phyloP scores from a whole-genome alignment of 257 asterid genomes.

The Solanum clarkiae region DNA sequence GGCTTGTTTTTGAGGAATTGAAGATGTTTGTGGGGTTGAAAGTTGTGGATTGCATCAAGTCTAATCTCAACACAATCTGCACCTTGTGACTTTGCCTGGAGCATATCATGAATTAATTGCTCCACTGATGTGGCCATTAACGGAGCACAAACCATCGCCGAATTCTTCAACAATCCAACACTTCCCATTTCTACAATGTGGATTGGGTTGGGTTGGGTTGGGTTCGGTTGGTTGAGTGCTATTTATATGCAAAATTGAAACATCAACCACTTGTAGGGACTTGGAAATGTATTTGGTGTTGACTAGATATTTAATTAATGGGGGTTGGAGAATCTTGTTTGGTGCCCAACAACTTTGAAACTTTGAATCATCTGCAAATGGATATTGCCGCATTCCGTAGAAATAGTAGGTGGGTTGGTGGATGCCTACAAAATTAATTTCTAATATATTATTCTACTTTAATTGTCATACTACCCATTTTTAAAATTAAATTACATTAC shows the following conservation, averaged over 20 bases:
- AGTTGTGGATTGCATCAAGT: constrained; percentile 18
- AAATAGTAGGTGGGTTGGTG: neutral
- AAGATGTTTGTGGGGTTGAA: constrained; percentile 27
- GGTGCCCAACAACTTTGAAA: neutral
- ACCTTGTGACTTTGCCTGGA: constrained; percentile 36
- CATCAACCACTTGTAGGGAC: neutral
- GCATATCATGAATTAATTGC: constrained; percentile 30
- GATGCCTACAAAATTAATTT: neutral
- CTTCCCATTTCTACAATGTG: constrained; percentile 19
- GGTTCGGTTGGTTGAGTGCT: neutral
- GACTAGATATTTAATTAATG: neutral
- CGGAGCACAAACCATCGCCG: constrained; percentile 37
- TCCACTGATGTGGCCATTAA: constrained; percentile 30
- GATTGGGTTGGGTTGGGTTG: neutral
- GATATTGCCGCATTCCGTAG: neutral
- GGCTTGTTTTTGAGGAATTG: constrained; percentile 24
- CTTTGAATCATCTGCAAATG: neutral
- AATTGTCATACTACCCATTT: no score
- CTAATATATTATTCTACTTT: neutral
- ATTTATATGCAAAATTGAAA: neutral
- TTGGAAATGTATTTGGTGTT: neutral
- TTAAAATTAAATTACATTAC: no score
- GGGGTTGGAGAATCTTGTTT: neutral
- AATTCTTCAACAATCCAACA: constrained; percentile 17
- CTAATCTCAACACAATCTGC: constrained; percentile 46